Percentiles rank a stretch among this genome's conserved stretches.
Evolutionary conservation across 257 asterid species (phyloP).

Genomic region (Solanum pimpinellifolium): DNA sequence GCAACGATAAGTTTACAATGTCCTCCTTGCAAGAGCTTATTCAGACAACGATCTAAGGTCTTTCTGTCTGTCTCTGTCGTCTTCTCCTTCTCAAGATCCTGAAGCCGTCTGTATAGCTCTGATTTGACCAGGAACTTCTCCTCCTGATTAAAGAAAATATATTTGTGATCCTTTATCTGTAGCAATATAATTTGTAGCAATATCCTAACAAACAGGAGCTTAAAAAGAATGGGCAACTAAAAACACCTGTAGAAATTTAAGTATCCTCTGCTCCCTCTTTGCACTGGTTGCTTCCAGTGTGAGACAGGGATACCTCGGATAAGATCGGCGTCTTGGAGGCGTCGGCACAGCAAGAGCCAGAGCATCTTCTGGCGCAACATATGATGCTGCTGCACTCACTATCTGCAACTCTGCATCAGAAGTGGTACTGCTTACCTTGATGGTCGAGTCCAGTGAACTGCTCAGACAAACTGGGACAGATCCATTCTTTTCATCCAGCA

Average conservation of each 20-base stretch:
- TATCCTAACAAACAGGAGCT: slow-evolving; percentile 2
- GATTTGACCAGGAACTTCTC: slow-evolving; percentile 77
- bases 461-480: slow-evolving; percentile 20
- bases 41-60: slow-evolving; percentile 63
- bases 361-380: slow-evolving; percentile 17
- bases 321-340: slow-evolving; percentile 40
- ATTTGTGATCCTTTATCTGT: slow-evolving; percentile 3
- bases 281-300: slow-evolving; percentile 34
- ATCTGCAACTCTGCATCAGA: slow-evolving; percentile 21
- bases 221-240: slow-evolving; percentile 3
- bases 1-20: slow-evolving; percentile 60
- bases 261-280: slow-evolving; percentile 76
- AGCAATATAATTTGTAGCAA: slow-evolving; percentile 7
- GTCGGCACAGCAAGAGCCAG: slow-evolving; percentile 21
- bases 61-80: slow-evolving; percentile 54
- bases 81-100: slow-evolving; percentile 60
- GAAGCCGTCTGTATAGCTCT: slow-evolving; percentile 74
- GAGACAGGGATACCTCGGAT: slow-evolving; percentile 47
- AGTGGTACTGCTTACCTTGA: slow-evolving; percentile 20
- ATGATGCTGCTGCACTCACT: slow-evolving; percentile 13
- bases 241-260: slow-evolving; percentile 75
- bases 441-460: slow-evolving; percentile 21
- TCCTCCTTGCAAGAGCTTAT: slow-evolving; percentile 80
- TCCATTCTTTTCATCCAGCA: slow-evolving; percentile 21
- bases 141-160: slow-evolving; percentile 44